Percentiles rank a stretch among this genome's conserved stretches.
phyloP scores from a whole-genome alignment of 768 basidiomycete genomes.

The Leccinum subtestaceum region DNA sequence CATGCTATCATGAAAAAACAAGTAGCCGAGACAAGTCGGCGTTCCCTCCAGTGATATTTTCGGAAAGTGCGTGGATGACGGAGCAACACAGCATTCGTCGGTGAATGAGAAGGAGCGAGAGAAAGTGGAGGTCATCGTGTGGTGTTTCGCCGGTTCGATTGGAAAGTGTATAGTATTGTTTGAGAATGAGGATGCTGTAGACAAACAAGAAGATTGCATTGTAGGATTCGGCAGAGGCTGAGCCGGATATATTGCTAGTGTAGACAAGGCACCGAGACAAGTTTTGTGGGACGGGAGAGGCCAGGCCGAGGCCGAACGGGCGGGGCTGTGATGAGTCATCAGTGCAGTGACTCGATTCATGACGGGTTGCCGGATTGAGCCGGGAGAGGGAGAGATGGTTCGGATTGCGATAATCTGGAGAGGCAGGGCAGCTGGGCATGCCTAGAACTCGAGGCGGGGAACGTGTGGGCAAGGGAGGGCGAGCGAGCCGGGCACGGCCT shows the following conservation, averaged over 20 bases:
- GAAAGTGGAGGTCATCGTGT: background rate
- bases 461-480: conserved; percentile 22
- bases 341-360: conserved; percentile 4
- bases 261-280: conserved; percentile 19
- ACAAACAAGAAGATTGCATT: background rate
- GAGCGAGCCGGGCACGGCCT: conserved; percentile 12
- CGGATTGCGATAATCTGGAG: conserved; percentile 32
- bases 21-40: conserved; percentile 9
- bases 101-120: conserved; percentile 15
- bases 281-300: conserved; percentile 3
- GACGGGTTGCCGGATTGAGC: background rate
- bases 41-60: background rate
- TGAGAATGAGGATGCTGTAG: background rate
- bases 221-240: background rate
- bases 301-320: conserved; percentile 7
- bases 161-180: background rate
- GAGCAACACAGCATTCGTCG: conserved; percentile 18
- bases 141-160: background rate
- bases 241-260: background rate
- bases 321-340: conserved; percentile 17
- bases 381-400: conserved; percentile 2
- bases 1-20: background rate
- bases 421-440: conserved; percentile 17
- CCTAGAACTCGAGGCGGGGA: conserved; percentile 30
- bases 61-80: conserved; percentile 2